Evolutionary conservation across 495 filamentous ascomycete genomes (phyloP).

Genomic region (Xylaria longipes): DNA sequence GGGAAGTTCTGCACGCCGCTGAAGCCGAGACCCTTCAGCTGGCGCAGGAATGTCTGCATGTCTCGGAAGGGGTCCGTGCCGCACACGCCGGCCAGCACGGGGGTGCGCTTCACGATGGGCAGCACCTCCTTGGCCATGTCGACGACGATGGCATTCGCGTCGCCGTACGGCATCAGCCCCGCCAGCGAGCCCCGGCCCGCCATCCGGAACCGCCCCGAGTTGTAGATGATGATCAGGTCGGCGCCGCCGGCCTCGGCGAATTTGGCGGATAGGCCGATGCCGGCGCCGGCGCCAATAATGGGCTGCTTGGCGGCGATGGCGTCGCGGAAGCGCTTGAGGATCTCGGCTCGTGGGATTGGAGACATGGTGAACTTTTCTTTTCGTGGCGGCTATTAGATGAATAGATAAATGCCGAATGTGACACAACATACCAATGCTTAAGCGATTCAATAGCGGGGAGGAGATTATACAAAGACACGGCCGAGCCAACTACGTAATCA

Average conservation of each 20-base stretch:
- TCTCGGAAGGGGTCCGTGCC: conserved; percentile 69
- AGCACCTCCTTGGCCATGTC: conserved; percentile 71
- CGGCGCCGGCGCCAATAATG: conserved; percentile 72
- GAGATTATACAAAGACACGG: not conserved
- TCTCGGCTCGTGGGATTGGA: conserved; percentile 57
- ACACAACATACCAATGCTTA: not conserved
- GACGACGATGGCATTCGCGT: conserved; percentile 72
- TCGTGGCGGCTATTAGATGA: not conserved
- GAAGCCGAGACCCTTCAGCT: conserved; percentile 66
- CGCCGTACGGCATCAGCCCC: conserved; percentile 74
- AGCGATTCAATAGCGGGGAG: not conserved
- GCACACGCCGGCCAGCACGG: conserved; percentile 71
- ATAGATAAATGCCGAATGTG: not conserved
- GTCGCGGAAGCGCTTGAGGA: conserved; percentile 60
- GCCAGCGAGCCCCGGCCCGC: conserved; percentile 73
- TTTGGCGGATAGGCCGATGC: conserved; percentile 76
- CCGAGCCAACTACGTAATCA: not conserved
- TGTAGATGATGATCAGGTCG: conserved; percentile 76
- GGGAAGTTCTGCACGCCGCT: conserved; percentile 76
- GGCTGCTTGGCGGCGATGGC: conserved; percentile 59
- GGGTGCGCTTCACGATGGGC: conserved; percentile 63
- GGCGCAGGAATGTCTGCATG: conserved; percentile 61
- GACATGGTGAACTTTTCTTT: conserved; percentile 36
- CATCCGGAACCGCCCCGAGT: conserved; percentile 76
- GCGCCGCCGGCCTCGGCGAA: conserved; percentile 69